phyloP scores from a whole-genome alignment of 768 basidiomycete species.

The Solioccasus polychromus region DNA sequence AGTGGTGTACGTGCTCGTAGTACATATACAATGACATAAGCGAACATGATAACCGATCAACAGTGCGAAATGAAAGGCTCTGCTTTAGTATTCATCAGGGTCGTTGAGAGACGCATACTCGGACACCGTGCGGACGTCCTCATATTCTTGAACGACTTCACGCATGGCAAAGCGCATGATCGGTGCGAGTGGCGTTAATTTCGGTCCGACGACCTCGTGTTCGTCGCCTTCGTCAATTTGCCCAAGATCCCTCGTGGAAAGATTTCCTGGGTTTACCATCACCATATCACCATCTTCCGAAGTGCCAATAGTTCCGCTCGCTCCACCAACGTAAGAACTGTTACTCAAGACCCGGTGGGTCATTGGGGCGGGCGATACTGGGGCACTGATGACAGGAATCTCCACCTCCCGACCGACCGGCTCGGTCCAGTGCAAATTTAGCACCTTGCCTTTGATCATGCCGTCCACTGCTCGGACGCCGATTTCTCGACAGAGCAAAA shows the following conservation, averaged over 20 bases:
- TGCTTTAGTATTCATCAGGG: conserved; percentile 63
- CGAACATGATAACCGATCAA: background rate
- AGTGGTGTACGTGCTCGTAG: background rate
- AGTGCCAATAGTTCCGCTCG: conserved; percentile 42
- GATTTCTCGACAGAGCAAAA: conserved; percentile 78
- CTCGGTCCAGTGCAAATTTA: conserved; percentile 78
- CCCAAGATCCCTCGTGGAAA: conserved; percentile 41
- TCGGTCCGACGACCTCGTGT: conserved; percentile 66
- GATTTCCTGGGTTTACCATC: conserved; percentile 35
- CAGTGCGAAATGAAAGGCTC: conserved; percentile 7
- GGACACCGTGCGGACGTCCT: conserved; percentile 69
- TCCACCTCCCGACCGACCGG: conserved; percentile 55
- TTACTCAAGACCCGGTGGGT: conserved; percentile 28
- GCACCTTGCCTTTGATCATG: conserved; percentile 74
- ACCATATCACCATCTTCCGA: conserved; percentile 50
- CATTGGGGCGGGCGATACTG: conserved; percentile 27
- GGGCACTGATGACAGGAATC: conserved; percentile 24
- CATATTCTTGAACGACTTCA: conserved; percentile 79
- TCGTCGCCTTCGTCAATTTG: conserved; percentile 50
- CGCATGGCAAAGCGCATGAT: conserved; percentile 85
- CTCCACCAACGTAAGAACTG: conserved; percentile 24
- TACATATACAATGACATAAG: conserved; percentile 7
- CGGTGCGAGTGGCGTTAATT: conserved; percentile 72
- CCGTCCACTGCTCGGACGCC: conserved; percentile 82
- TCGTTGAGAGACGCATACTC: conserved; percentile 73